Evolutionary conservation across 768 basidiomycete species (phyloP).

Genomic region (Suillus occidentalis): DNA sequence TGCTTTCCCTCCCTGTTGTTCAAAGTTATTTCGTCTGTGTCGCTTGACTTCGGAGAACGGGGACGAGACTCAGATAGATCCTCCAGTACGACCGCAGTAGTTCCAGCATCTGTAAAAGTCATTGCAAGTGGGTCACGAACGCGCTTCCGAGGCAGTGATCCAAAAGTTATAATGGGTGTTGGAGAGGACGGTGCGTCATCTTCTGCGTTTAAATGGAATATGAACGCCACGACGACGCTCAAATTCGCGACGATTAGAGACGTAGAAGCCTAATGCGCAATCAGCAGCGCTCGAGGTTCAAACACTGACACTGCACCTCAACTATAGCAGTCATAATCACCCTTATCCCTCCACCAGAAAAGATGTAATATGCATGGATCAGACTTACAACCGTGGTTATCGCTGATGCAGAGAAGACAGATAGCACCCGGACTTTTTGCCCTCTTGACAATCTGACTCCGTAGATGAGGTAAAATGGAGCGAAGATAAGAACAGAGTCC

Average conservation of each 20-base stretch:
- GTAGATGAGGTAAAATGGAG: conserved; percentile 47
- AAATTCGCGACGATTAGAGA: not conserved
- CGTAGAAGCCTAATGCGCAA: not conserved
- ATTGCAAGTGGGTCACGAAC: not conserved
- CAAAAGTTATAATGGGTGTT: not conserved
- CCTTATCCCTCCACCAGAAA: not conserved
- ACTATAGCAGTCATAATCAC: not conserved
- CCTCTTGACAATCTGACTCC: conserved; percentile 41
- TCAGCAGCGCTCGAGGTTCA: not conserved
- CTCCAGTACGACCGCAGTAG: not conserved
- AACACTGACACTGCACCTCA: not conserved
- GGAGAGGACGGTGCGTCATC: not conserved
- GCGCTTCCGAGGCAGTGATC: not conserved
- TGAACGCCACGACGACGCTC: not conserved
- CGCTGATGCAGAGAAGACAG: conserved; percentile 55
- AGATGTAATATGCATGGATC: conserved; percentile 42
- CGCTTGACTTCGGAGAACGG: not conserved
- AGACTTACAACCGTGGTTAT: conserved; percentile 45
- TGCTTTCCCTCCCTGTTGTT: not conserved
- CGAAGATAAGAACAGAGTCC: conserved; percentile 45
- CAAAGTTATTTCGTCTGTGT: not conserved
- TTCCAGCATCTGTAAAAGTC: not conserved
- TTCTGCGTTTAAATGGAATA: not conserved
- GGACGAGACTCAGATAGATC: not conserved
- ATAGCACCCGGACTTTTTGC: conserved; percentile 37